These are phyloP conservation scores for Yarrowia galli DNA, from an alignment of 1,139 yeast species.

Conservation along the genomic window DNA sequence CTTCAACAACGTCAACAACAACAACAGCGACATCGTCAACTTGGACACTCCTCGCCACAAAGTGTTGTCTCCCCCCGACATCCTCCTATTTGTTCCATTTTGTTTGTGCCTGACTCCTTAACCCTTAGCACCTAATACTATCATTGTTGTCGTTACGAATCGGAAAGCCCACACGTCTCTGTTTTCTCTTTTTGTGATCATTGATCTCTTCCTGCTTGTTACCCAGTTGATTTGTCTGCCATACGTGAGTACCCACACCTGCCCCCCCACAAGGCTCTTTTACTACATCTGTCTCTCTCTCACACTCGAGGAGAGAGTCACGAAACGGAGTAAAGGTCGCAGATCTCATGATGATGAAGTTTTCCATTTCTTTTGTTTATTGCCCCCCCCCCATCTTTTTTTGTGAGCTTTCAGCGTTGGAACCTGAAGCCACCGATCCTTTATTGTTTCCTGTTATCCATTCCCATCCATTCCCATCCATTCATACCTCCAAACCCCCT, in stretches of 20 bases:
- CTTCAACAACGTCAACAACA: neutral
- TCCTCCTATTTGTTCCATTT: neutral
- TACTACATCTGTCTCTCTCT: neutral
- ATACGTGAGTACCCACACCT: slow-evolving; percentile 4
- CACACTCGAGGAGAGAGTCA: too few relatives aligned
- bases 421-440: neutral
- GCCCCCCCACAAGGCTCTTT: neutral
- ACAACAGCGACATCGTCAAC: neutral
- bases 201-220: neutral
- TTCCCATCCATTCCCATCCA: too few relatives aligned
- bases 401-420: neutral
- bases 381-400: neutral
- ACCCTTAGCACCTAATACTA: slow-evolving; percentile 31
- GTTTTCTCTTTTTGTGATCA: neutral
- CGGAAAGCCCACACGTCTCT: neutral
- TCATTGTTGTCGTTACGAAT: slow-evolving; percentile 4
- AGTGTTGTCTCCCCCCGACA: too few relatives aligned
- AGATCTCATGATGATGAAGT: slow-evolving; percentile 19
- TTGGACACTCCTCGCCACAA: too few relatives aligned
- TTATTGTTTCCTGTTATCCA: too few relatives aligned
- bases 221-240: slow-evolving; percentile 8
- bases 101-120: neutral
- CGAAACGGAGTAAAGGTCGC: neutral
- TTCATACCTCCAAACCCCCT: neutral
- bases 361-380: neutral